Evolutionary conservation across 2,329 filamentous ascomycete species (phyloP).

Genomic region (Leptographium lundbergii): DNA sequence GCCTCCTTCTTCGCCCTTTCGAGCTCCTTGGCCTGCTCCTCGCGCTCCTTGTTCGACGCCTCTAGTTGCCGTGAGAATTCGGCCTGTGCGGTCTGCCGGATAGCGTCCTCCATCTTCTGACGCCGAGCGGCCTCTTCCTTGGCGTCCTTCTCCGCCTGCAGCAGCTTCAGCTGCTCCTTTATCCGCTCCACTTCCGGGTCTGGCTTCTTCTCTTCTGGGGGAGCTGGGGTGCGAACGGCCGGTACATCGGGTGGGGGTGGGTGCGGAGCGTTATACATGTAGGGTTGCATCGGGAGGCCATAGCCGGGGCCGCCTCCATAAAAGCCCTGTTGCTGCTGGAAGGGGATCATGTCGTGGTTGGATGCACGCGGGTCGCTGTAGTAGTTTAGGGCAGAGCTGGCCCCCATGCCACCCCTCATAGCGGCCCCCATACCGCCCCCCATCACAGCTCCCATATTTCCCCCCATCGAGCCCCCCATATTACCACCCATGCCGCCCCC

Average conservation of each 20-base stretch:
- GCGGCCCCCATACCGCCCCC: neutral
- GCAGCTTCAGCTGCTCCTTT: constrained; percentile 42
- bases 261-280: constrained; percentile 27
- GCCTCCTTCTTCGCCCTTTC: constrained; percentile 26
- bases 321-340: constrained; percentile 21
- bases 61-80: constrained; percentile 14
- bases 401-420: constrained; percentile 16
- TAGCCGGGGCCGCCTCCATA: constrained; percentile 19
- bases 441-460: neutral
- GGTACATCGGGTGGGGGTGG: constrained; percentile 31
- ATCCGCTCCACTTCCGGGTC: constrained; percentile 48
- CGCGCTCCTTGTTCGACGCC: constrained; percentile 25
- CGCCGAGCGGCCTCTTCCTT: constrained; percentile 32
- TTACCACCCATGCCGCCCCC: neutral
- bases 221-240: constrained; percentile 24
- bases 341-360: constrained; percentile 39
- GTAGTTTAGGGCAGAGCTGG: constrained; percentile 26
- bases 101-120: constrained; percentile 27
- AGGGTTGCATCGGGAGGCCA: constrained; percentile 23
- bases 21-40: constrained; percentile 33
- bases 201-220: constrained; percentile 22
- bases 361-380: constrained; percentile 26
- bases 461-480: neutral
- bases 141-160: constrained; percentile 32
- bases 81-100: constrained; percentile 19